A percentile compares a stretch with the other conserved stretches of the same genome.
phyloP scores from a whole-genome alignment of 1,139 yeast species.

The Yarrowia galli region DNA sequence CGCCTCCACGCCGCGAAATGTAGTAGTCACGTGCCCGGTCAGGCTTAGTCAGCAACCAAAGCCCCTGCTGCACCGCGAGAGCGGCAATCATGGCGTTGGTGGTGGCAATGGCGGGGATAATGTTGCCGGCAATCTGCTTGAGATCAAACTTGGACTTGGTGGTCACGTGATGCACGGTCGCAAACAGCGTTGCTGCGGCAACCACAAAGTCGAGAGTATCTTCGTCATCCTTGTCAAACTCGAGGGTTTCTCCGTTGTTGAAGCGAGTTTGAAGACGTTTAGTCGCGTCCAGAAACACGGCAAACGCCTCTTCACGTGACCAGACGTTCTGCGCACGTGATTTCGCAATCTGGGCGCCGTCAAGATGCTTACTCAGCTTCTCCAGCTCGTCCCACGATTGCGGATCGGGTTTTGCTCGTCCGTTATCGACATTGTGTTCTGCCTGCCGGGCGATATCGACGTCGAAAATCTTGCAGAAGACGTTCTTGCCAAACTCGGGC shows the following conservation, averaged over 20 bases:
- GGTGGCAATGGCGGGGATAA: conserved; percentile 98
- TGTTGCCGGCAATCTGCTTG: conserved; percentile 95
- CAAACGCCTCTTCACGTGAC: conserved; percentile 68
- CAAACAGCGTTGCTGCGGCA: conserved; percentile 85
- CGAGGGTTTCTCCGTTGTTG: conserved; percentile 51
- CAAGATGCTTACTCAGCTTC: conserved; percentile 46
- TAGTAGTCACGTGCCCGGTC: conserved; percentile 52
- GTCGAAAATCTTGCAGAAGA: conserved; percentile 60
- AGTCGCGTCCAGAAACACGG: conserved; percentile 63
- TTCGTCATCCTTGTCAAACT: conserved; percentile 93
- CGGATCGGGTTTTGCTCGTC: conserved; percentile 72
- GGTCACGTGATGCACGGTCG: conserved; percentile 74
- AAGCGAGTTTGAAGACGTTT: conserved; percentile 61
- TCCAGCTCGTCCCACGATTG: conserved; percentile 52
- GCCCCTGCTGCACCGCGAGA: conserved; percentile 74
- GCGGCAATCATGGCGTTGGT: conserved; percentile 97
- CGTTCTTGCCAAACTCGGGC: conserved; percentile 52
- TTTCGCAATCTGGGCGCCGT: conserved; percentile 10
- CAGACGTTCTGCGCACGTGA: conserved; percentile 59
- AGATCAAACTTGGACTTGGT: conserved; percentile 81
- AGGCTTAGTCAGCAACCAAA: conserved; percentile 57
- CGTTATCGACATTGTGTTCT: conserved; percentile 52
- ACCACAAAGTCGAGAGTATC: conserved; percentile 89
- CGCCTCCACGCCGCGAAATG: conserved; percentile 3
- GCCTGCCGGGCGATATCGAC: conserved; percentile 78